phyloP scores from a whole-genome alignment of 306 rosid genomes.

The Albizia julibrissin region DNA sequence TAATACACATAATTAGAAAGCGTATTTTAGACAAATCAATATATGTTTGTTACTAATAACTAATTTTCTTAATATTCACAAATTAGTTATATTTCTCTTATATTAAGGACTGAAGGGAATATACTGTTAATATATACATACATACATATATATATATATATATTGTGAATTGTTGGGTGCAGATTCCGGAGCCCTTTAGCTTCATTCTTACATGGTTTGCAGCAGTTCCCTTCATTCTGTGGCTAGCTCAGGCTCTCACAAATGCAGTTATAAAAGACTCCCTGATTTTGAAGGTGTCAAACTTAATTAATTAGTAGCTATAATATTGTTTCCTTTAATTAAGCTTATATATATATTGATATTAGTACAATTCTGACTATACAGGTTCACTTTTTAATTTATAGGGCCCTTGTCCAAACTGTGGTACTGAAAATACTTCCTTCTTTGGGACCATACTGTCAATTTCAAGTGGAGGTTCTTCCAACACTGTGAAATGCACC shows the following conservation, averaged over 20 bases:
- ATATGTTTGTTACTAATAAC: too few species aligned
- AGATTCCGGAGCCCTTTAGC: slow-evolving; percentile 95
- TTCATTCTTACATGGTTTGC: slow-evolving; percentile 99
- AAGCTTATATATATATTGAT: neutral
- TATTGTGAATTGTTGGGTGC: slow-evolving; percentile 44
- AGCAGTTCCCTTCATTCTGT: slow-evolving; percentile 84
- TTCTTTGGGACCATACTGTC: slow-evolving; percentile 93
- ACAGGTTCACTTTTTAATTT: neutral
- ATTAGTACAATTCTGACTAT: slow-evolving; percentile 15
- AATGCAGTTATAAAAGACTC: slow-evolving; percentile 76
- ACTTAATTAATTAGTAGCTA: neutral
- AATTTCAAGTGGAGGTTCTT: slow-evolving; percentile 71
- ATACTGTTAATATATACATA: too few species aligned
- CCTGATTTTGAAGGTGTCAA: slow-evolving; percentile 79
- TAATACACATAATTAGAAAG: too few species aligned
- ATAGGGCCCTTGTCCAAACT: slow-evolving; percentile 92
- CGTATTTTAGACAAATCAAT: too few species aligned
- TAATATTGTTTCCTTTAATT: neutral
- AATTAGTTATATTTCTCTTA: too few species aligned
- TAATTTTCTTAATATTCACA: too few species aligned
- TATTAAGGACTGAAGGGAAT: too few species aligned
- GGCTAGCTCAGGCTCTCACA: slow-evolving; percentile 71
- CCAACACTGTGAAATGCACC: slow-evolving; percentile 76
- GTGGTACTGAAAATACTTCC: slow-evolving; percentile 86
- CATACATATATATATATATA: neutral